Evolutionary conservation across 352 stramenopile species (phyloP).

Genomic region (Phytophthora boehmeriae): DNA sequence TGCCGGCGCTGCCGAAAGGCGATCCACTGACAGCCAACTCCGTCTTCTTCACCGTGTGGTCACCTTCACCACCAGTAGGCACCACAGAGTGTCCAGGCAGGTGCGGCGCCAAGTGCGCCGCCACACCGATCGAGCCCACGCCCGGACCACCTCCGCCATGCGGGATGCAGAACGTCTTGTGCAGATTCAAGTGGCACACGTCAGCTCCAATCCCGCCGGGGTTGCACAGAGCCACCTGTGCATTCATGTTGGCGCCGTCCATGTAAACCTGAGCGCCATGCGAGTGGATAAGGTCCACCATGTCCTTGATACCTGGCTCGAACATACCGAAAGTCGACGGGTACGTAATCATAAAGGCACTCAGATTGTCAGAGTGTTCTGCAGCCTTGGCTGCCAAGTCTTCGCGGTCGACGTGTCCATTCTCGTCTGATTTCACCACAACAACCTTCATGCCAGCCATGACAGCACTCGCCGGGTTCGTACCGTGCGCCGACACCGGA

Average conservation of each 20-base stretch:
- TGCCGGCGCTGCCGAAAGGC: conserved; percentile 97
- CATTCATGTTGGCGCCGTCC: conserved; percentile 99
- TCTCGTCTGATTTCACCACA: conserved; percentile 96
- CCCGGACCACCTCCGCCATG: conserved; percentile 98
- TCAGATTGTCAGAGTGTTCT: conserved; percentile 96
- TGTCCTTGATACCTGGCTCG: conserved; percentile 97
- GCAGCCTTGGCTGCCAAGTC: conserved; percentile 96
- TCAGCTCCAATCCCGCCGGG: conserved; percentile 97
- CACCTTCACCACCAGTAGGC: conserved; percentile 81
- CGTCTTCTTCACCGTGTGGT: conserved; percentile 75
- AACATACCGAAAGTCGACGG: conserved; percentile 99
- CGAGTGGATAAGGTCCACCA: conserved; percentile 95
- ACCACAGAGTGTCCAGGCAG: conserved; percentile 95
- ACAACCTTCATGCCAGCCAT: conserved; percentile 99
- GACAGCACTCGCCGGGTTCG: conserved; percentile 96
- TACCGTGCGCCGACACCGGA: conserved; percentile 98
- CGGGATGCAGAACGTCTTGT: conserved; percentile 99
- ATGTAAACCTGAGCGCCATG: conserved; percentile 99
- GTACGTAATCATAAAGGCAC: conserved; percentile 99
- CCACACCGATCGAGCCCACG: conserved; percentile 92
- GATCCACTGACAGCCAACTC: conserved; percentile 92
- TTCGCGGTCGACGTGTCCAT: conserved; percentile 96
- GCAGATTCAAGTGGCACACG: conserved; percentile 99
- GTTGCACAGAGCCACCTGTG: conserved; percentile 97
- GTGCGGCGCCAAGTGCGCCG: conserved; percentile 94